Evolutionary conservation across 1,139 yeast species (phyloP), one percentile per base, ranked within the genome.

Genomic region (Pichia sp.): DNA sequence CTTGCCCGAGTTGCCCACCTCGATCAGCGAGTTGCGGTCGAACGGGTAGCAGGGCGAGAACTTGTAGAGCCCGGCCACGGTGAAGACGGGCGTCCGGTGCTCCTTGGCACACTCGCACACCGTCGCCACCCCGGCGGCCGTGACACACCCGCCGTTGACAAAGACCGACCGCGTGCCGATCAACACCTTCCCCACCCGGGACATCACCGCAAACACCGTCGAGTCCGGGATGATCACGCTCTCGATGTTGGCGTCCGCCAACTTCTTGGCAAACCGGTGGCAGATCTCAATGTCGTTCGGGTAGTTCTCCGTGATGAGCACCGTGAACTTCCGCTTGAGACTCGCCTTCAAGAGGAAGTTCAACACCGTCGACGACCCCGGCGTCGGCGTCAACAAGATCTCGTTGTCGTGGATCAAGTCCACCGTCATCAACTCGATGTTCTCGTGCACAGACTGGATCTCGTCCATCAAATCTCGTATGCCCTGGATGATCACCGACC

Each of bases 101-200:
- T 89, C 96, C 67, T 88, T 89, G 13, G 99, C 99, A 72, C 97
- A 89, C 71, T 90, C 97, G 61, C 96, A 95, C 8, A 90, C 97
- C 54, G 89, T 80, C 29, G 96, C 90, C 38, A 89, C 97, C 49
- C 99, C 99, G 0, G 96, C 83, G 26, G 87, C 82, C 2, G 96
- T 83, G 56, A 90, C 81, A 61, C 97, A 86, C 8, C 99, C 98
- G 56, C 99, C 99, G 67, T 95, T 93, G 54, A 96, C 96, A 69
- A 71, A 87, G 8, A 95, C 97, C 0, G 96, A 84, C 61, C 89
- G 82, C 1, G 98, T 85, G 26, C 98, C 97, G 58, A 95, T 81
- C 58, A 93, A 82, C 31, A 95, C 99, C 70, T 95, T 95, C 49
- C 98, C 97, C 2, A 95, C 99, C 60, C 97, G 77, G 50, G 97